Evolutionary conservation across 208 protist genomes (phyloP), one percentile per base, ranked within the genome.

Genomic region (Crithidia sp.): DNA sequence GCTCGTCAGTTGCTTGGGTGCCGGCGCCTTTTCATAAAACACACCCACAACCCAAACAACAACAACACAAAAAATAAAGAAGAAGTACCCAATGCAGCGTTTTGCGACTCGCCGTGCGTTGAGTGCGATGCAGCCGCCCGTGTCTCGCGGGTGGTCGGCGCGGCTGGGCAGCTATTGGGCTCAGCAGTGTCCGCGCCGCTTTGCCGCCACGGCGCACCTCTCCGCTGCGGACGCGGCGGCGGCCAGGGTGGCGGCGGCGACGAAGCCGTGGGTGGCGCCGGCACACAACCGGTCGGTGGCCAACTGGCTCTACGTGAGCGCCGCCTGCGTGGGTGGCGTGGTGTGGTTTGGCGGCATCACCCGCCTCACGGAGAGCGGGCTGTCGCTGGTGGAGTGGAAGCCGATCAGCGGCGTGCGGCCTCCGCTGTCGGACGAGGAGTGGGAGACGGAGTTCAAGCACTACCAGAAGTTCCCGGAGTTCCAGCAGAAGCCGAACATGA

Each of bases 401-500:
- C 95, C 95, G 7, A 81, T 98, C 41, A 87, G 86, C 16, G 97
- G 96, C 10, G 82, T 97, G 12, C 69, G 91, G 13, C 96, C 96
- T 36, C 98, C 98, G 37, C 17, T 94, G 6, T 97, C 87, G 17
- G 66, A 95, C 17, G 72, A 91, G 62, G 96, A 98, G 72, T 99
- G 98, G 97, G 94, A 98, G 56, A 85, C 62, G 8, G 96, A 99
- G 83, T 99, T 99, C 86, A 86, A 88, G 61, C 95, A 97, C 79
- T 99, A 99, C 86, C 92, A 99, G 77, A 83, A 96, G 74, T 99
- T 87, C 67, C 98, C 98, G 5, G 95, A 99, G 83, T 99, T 95
- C 83, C 86, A 97, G 77, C 91, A 98, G 87, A 94, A 97, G 68
- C 81, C 88, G 17, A 84, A 92, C 61, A 98, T 99, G 89, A 98